phyloP scores from a whole-genome alignment of 305 asterid species.

The Solanum hybrid region DNA sequence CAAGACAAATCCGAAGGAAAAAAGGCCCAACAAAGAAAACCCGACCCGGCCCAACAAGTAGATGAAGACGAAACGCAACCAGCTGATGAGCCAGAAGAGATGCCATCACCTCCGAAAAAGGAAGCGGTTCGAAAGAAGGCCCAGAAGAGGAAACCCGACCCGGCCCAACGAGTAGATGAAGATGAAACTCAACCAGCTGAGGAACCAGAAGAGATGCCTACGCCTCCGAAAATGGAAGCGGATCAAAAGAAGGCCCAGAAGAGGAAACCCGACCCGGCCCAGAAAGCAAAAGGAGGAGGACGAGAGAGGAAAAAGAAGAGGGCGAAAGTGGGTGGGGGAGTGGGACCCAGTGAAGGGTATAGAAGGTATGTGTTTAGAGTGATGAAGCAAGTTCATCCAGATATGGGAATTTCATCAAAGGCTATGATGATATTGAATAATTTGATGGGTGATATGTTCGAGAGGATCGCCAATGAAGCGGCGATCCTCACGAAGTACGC shows the following conservation, averaged over 20 bases:
- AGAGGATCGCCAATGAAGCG: constrained; percentile 63
- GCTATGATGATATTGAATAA: constrained; percentile 64
- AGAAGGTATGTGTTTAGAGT: constrained; percentile 52
- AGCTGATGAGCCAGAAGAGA: constrained; percentile 17
- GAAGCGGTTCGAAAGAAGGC: background rate
- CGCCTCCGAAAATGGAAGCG: constrained; percentile 11
- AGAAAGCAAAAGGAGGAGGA: background rate
- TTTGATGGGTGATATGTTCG: constrained; percentile 66
- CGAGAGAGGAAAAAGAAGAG: constrained; percentile 15
- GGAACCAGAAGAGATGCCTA: constrained; percentile 22
- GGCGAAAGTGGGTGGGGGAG: constrained; percentile 7
- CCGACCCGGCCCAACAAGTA: background rate
- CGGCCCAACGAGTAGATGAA: constrained; percentile 6
- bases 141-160: background rate
- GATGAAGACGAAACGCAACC: constrained; percentile 45
- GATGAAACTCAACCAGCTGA: constrained; percentile 40
- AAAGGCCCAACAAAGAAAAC: background rate
- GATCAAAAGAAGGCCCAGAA: background rate
- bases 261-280: background rate
- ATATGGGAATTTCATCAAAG: constrained; percentile 57
- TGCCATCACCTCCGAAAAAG: constrained; percentile 18
- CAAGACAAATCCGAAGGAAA: constrained; percentile 11
- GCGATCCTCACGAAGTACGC: constrained; percentile 29
- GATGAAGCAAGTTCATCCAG: constrained; percentile 87
- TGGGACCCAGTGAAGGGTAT: constrained; percentile 38